These are phyloP conservation scores for Senna siamea DNA, from an alignment of 306 rosid genomes.

Conservation along the genomic window DNA sequence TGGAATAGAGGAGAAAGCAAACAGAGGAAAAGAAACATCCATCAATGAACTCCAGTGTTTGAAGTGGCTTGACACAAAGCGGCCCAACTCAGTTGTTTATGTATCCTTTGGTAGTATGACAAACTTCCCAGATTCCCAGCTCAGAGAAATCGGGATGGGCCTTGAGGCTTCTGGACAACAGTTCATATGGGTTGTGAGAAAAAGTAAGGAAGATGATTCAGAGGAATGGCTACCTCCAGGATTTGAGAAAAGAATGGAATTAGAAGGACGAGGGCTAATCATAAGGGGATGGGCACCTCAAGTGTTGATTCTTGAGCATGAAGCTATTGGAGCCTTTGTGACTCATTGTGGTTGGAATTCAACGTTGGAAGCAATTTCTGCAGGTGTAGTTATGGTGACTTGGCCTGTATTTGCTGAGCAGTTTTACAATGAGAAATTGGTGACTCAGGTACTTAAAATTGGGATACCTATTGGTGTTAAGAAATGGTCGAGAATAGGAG, in stretches of 20 bases:
- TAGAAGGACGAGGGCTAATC: conserved; percentile 45
- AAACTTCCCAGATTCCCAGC: conserved; percentile 46
- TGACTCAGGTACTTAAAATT: background rate
- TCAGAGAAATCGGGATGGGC: conserved; percentile 57
- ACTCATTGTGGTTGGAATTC: conserved; percentile 55
- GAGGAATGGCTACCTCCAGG: conserved; percentile 43
- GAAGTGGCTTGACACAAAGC: conserved; percentile 44
- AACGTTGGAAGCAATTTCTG: conserved; percentile 22
- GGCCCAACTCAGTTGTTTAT: conserved; percentile 54
- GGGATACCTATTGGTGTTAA: background rate
- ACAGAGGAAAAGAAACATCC: conserved; percentile 21
- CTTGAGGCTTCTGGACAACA: conserved; percentile 55
- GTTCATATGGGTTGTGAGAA: conserved; percentile 59
- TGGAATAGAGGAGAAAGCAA: background rate
- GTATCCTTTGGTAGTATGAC: conserved; percentile 51
- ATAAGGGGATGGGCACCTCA: conserved; percentile 62
- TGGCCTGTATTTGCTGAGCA: background rate
- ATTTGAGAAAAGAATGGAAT: conserved; percentile 42
- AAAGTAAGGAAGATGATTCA: background rate
- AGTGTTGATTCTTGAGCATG: conserved; percentile 43
- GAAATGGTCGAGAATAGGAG: background rate
- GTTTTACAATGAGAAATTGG: conserved; percentile 5
- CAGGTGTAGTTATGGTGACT: background rate
- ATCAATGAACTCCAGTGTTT: conserved; percentile 34
- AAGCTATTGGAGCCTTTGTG: conserved; percentile 42